Evolutionary conservation across 2,329 filamentous ascomycete genomes (phyloP).

Genomic region (Mycocentrospora acerina): DNA sequence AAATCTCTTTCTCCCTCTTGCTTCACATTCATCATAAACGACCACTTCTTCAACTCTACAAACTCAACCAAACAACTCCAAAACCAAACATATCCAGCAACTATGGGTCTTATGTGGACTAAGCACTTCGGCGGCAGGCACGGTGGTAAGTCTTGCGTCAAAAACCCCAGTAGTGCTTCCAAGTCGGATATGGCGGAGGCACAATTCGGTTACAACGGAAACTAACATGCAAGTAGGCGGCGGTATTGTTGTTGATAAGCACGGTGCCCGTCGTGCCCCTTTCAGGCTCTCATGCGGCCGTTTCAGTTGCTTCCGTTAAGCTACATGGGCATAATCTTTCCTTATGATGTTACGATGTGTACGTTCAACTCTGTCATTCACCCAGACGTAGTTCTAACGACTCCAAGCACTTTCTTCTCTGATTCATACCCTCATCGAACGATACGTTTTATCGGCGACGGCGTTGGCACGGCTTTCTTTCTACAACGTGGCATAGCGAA

Average conservation of each 20-base stretch:
- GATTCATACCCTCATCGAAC: slow-evolving; percentile 1
- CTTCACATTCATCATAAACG: slow-evolving; percentile 4
- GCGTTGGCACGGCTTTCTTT: slow-evolving; percentile 12
- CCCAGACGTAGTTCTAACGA: background rate
- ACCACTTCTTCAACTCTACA: slow-evolving; percentile 3
- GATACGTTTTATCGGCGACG: slow-evolving; percentile 8
- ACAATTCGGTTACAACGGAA: slow-evolving; percentile 11
- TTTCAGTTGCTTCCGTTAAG: slow-evolving; percentile 57
- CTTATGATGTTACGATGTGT: slow-evolving; percentile 30
- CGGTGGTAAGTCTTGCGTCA: slow-evolving; percentile 37
- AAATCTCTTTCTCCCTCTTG: slow-evolving; percentile 1
- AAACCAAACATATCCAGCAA: slow-evolving; percentile 18
- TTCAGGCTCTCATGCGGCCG: slow-evolving; percentile 54
- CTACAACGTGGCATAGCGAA: slow-evolving; percentile 1
- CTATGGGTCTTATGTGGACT: slow-evolving; percentile 51
- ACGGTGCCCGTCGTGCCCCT: slow-evolving; percentile 54
- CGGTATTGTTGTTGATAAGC: slow-evolving; percentile 54
- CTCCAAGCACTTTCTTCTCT: background rate
- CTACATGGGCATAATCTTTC: background rate
- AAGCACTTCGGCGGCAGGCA: slow-evolving; percentile 48
- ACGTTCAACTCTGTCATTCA: slow-evolving; percentile 1
- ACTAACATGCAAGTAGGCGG: slow-evolving; percentile 44
- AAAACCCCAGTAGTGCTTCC: too few species aligned
- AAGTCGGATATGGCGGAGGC: too few species aligned
- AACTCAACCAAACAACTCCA: slow-evolving; percentile 5